A percentile compares a stretch with the other conserved stretches of the same genome.
These are phyloP conservation scores for Durusdinium trenchii DNA, from an alignment of 73 alveolate species.

Conservation along the genomic window DNA sequence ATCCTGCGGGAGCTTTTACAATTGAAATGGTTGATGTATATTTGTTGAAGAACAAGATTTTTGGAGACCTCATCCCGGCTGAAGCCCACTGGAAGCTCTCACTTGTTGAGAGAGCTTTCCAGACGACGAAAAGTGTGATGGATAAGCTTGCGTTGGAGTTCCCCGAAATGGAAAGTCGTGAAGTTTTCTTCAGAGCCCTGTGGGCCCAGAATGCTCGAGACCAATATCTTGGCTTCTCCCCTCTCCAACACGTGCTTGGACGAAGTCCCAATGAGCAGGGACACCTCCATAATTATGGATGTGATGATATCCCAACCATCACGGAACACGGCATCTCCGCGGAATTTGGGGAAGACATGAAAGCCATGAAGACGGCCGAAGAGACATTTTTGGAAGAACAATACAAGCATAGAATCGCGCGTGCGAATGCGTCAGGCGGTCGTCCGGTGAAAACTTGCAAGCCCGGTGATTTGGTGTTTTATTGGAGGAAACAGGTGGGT, in stretches of 20 bases:
- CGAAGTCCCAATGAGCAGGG: neutral
- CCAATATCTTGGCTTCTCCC: neutral
- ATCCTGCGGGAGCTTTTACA: conserved; percentile 6
- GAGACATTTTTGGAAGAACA: neutral
- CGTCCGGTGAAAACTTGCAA: neutral
- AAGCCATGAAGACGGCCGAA: conserved; percentile 12
- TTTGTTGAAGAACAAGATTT: neutral
- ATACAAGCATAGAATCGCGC: neutral
- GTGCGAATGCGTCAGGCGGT: neutral
- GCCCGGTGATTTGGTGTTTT: conserved; percentile 11
- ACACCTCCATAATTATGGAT: neutral
- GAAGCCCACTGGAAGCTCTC: conserved; percentile 27
- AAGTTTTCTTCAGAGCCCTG: neutral
- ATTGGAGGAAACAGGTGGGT: neutral
- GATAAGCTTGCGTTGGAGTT: neutral
- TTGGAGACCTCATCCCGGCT: neutral
- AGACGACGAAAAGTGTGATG: neutral
- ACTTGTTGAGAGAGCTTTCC: neutral
- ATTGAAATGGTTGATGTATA: neutral
- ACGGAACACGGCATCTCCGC: conserved; percentile 15
- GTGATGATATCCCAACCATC: neutral
- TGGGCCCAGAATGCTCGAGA: conserved; percentile 10
- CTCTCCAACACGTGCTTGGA: conserved; percentile 8
- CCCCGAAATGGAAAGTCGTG: neutral
- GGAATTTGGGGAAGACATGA: conserved; percentile 1